A percentile compares a stretch with the other conserved stretches of the same genome.
These are phyloP conservation scores for Clonostachys solani DNA, from an alignment of 2,329 filamentous ascomycete genomes.

Conservation along the genomic window DNA sequence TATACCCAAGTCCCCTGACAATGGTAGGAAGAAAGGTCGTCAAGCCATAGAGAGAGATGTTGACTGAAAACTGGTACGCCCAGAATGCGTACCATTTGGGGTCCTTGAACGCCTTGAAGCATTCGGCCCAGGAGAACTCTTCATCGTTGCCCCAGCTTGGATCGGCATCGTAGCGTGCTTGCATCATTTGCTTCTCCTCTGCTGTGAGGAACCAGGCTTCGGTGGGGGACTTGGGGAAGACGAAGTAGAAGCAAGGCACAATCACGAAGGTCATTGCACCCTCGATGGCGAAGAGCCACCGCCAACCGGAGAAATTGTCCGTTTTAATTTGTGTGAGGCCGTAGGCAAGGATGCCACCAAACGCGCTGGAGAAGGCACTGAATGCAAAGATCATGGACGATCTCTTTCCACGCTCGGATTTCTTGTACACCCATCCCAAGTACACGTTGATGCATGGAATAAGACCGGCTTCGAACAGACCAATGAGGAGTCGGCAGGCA, in stretches of 20 bases:
- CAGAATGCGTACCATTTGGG: conserved; percentile 24
- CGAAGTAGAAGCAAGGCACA: conserved; percentile 16
- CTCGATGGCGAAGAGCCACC: conserved; percentile 33
- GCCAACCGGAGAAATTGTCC: conserved; percentile 26
- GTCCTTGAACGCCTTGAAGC: conserved; percentile 11
- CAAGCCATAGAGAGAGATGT: conserved; percentile 19
- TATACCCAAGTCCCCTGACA: conserved; percentile 20
- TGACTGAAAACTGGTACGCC: conserved; percentile 17
- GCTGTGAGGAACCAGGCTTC: conserved; percentile 16
- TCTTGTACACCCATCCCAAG: conserved; percentile 9
- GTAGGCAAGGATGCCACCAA: conserved; percentile 36
- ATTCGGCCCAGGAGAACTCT: conserved; percentile 8
- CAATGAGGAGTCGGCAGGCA: conserved; percentile 9
- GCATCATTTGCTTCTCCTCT: conserved; percentile 13
- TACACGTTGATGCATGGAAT: conserved; percentile 12
- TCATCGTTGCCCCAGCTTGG: conserved; percentile 6
- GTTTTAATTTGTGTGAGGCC: conserved; percentile 28
- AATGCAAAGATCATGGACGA: conserved; percentile 31
- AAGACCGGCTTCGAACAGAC: conserved; percentile 10
- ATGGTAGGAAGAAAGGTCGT: conserved; percentile 23
- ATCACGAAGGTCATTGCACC: conserved; percentile 29
- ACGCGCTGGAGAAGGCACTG: conserved; percentile 31
- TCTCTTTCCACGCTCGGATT: conserved; percentile 11
- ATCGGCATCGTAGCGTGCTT: conserved; percentile 7
- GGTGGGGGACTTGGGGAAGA: conserved; percentile 17